These are phyloP conservation scores for Oryza coarctata DNA, from an alignment of 176 grass and related monocot species.

Conservation along the genomic window DNA sequence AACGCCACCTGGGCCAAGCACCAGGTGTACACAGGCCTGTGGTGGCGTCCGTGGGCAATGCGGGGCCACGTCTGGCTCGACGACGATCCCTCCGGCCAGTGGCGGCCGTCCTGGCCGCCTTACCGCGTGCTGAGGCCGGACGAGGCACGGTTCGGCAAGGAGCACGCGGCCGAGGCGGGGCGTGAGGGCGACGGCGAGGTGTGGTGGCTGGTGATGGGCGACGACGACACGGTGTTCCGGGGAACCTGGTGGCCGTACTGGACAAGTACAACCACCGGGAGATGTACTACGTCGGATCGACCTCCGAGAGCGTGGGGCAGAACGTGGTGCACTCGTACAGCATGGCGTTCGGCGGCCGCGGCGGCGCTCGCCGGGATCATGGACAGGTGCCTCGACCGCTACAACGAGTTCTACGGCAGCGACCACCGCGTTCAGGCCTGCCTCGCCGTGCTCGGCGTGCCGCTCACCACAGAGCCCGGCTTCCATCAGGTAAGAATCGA, in stretches of 20 bases:
- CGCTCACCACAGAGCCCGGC: slow-evolving; percentile 56
- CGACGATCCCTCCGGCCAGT: slow-evolving; percentile 31
- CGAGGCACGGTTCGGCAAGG: slow-evolving; percentile 42
- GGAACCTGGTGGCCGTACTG: slow-evolving; percentile 64
- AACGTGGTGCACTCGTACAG: slow-evolving; percentile 60
- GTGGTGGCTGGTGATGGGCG: slow-evolving; percentile 77
- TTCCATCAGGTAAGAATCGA: slow-evolving; percentile 62
- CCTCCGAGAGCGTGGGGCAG: slow-evolving; percentile 75
- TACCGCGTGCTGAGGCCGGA: slow-evolving; percentile 45
- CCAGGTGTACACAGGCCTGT: slow-evolving; percentile 41
- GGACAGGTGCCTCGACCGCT: slow-evolving; percentile 64
- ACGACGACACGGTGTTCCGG: slow-evolving; percentile 88
- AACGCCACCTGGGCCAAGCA: slow-evolving; percentile 28
- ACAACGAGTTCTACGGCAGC: slow-evolving; percentile 60
- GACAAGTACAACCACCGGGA: slow-evolving; percentile 65
- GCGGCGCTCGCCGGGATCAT: slow-evolving; percentile 49
- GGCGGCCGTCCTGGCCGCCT: slow-evolving; percentile 38
- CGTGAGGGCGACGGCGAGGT: not conserved
- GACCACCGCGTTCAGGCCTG: slow-evolving; percentile 70
- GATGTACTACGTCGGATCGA: slow-evolving; percentile 65
- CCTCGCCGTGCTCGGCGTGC: slow-evolving; percentile 66
- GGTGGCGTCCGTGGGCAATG: slow-evolving; percentile 46
- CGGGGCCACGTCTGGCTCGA: slow-evolving; percentile 69
- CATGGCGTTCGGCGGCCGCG: slow-evolving; percentile 74
- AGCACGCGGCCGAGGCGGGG: slow-evolving; percentile 10